Evolutionary conservation across 176 grass and related monocot genomes (phyloP).

Genomic region (Oryza brachyantha): DNA sequence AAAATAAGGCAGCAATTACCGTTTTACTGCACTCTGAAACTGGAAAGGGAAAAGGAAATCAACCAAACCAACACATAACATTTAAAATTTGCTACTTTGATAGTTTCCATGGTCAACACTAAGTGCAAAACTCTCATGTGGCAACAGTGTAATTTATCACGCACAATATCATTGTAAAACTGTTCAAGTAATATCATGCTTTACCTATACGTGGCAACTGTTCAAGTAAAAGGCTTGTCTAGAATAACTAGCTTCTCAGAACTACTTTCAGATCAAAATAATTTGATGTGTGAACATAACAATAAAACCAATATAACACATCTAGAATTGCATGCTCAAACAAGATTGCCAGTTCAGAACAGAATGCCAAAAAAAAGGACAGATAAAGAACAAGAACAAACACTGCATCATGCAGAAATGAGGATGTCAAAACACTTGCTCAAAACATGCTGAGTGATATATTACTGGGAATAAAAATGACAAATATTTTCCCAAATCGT

Average conservation of each 20-base stretch:
- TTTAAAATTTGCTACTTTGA: not conserved
- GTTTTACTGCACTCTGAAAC: not conserved
- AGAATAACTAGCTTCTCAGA: not conserved
- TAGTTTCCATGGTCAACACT: not conserved
- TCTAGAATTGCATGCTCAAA: not conserved
- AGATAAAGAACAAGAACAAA: not conserved
- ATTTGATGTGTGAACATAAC: not conserved
- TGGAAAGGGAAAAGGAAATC: constrained; percentile 1
- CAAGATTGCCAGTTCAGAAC: not conserved
- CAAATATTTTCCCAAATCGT: not conserved
- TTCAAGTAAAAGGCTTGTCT: not conserved
- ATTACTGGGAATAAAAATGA: not conserved
- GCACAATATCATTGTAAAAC: not conserved
- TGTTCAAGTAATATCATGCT: not conserved
- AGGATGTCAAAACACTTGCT: not conserved
- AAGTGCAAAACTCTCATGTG: not conserved
- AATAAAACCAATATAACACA: not conserved
- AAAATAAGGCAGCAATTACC: not conserved
- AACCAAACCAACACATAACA: not conserved
- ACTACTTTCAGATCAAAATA: not conserved
- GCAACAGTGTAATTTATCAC: constrained; percentile 1
- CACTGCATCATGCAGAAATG: not conserved
- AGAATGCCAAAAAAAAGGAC: not conserved
- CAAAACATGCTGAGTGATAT: not conserved
- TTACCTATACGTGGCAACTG: constrained; percentile 15